A percentile compares a stretch with the other conserved stretches of the same genome.
phyloP scores from a whole-genome alignment of 169 alveolate species.

The Hammondia hammondi region DNA sequence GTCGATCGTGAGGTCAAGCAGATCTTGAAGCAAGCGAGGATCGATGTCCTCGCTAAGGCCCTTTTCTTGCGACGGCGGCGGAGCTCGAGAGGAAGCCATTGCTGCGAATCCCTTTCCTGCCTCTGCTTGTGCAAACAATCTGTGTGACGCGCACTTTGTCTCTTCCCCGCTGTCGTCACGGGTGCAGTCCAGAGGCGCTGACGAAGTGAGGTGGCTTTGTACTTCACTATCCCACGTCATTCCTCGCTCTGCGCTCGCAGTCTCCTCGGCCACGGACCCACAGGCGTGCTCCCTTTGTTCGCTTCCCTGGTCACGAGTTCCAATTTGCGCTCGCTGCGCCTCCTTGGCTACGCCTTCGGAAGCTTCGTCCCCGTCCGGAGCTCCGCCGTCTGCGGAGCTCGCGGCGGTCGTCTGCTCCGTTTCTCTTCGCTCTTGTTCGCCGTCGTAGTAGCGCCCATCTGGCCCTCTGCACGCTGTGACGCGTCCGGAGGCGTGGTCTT shows the following conservation, averaged over 20 bases:
- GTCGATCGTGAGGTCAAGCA: neutral
- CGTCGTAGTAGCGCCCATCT: slow-evolving; percentile 45
- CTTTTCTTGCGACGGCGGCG: neutral
- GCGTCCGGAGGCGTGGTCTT: slow-evolving; percentile 94
- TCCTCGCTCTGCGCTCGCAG: neutral
- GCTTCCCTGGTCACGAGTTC: too few species aligned
- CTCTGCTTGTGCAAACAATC: neutral
- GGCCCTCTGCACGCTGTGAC: slow-evolving; percentile 80
- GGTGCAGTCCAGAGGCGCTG: too few species aligned
- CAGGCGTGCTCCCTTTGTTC: neutral
- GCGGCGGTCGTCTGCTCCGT: neutral
- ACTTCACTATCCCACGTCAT: neutral
- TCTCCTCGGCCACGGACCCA: neutral
- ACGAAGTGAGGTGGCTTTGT: too few species aligned
- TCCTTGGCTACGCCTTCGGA: too few species aligned
- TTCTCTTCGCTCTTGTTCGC: neutral
- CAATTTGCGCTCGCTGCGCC: too few species aligned
- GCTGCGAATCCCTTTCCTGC: neutral
- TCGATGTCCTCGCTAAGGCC: neutral
- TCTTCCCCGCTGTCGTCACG: neutral
- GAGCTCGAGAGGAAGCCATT: neutral
- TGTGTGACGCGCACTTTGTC: neutral
- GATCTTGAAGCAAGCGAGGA: neutral
- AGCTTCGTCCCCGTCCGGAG: too few species aligned
- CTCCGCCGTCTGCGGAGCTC: too few species aligned